Percentiles rank a stretch among this genome's conserved stretches.
Conservation (phyloP, 257 asterid species). For the Fraxinus pennsylvanica region DNA sequence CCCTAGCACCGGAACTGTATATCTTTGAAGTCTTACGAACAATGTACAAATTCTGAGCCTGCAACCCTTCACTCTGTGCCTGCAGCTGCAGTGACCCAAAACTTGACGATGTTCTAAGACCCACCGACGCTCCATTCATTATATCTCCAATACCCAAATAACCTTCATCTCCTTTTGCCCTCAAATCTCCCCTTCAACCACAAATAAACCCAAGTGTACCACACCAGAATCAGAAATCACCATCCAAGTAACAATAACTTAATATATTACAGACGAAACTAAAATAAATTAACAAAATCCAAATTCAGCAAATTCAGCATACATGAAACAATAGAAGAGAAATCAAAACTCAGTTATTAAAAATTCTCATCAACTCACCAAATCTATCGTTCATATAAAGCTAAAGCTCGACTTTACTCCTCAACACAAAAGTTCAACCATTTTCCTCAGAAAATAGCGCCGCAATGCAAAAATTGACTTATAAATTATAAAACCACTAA, state of each 20-base stretch:
- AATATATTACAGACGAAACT: conserved; percentile 13
- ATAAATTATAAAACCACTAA: not conserved
- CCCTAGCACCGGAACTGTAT: conserved; percentile 53
- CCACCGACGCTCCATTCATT: conserved; percentile 92
- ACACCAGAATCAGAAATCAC: conserved; percentile 5
- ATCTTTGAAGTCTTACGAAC: conserved; percentile 69
- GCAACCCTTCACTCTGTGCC: conserved; percentile 68
- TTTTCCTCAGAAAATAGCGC: not conserved
- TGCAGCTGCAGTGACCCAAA: conserved; percentile 72
- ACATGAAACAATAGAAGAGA: not conserved
- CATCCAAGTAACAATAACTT: conserved; percentile 29
- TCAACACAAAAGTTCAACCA: not conserved
- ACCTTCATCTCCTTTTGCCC: conserved; percentile 69
- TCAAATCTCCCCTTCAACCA: conserved; percentile 56
- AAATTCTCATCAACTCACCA: not conserved
- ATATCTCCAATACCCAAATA: conserved; percentile 61
- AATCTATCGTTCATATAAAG: not conserved
- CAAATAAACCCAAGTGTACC: conserved; percentile 10
- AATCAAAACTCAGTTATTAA: not conserved
- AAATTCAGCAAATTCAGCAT: conserved; percentile 21
- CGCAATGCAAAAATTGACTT: not conserved
- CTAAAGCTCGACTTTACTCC: not conserved
- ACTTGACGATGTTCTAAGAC: conserved; percentile 67
- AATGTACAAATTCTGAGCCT: conserved; percentile 38
- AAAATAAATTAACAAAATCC: conserved; percentile 21